A percentile compares a stretch with the other conserved stretches of the same genome.
phyloP scores from a whole-genome alignment of 2,329 filamentous ascomycete genomes.

The Clonostachys rhizophaga region DNA sequence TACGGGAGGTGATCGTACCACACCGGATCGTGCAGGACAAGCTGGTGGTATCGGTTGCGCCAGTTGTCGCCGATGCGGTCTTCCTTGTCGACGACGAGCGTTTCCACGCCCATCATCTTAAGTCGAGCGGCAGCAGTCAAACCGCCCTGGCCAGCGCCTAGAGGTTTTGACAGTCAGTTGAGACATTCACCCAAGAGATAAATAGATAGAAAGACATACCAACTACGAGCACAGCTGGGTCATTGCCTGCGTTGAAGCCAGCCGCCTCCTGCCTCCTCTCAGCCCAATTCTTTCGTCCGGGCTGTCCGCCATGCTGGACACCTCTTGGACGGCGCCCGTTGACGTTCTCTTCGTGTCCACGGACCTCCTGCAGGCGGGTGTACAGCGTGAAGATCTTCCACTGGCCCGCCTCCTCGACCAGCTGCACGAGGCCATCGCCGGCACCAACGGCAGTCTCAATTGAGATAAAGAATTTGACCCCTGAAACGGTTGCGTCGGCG shows the following conservation, averaged over 20 bases:
- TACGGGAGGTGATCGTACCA: conserved; percentile 60
- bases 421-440: conserved; percentile 50
- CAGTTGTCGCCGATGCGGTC: conserved; percentile 59
- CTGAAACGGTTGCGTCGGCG: conserved; percentile 37
- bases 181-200: neutral
- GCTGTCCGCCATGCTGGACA: conserved; percentile 46
- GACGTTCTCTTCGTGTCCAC: conserved; percentile 44
- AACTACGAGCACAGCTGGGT: conserved; percentile 57
- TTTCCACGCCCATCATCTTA: conserved; percentile 50
- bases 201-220: conserved; percentile 32
- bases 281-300: conserved; percentile 54
- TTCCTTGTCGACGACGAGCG: conserved; percentile 54
- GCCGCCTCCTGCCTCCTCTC: conserved; percentile 43
- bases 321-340: conserved; percentile 46
- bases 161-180: neutral
- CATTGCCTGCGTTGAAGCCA: conserved; percentile 36
- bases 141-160: conserved; percentile 57
- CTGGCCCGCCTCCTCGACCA: conserved; percentile 32
- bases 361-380: conserved; percentile 51
- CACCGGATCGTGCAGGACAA: conserved; percentile 65
- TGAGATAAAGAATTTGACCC: conserved; percentile 52
- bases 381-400: conserved; percentile 65
- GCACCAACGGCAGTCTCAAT: conserved; percentile 47
- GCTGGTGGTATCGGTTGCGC: conserved; percentile 58
- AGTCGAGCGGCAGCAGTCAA: conserved; percentile 53